phyloP scores from a whole-genome alignment of 2,329 filamentous ascomycete genomes.

The Peltaster fructicola region DNA sequence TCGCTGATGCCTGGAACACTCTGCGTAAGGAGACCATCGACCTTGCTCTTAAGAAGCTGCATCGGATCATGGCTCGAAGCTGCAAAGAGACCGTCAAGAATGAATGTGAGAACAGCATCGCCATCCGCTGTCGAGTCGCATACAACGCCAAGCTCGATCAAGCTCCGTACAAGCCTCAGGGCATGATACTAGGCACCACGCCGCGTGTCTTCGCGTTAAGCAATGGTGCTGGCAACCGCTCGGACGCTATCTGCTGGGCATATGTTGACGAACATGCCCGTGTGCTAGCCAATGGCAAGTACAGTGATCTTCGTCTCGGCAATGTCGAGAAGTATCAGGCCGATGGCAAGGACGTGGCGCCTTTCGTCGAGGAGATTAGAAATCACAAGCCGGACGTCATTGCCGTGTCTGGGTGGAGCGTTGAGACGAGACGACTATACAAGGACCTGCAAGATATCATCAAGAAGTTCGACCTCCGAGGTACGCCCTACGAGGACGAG shows the following conservation, averaged over 20 bases:
- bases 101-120: conserved; percentile 81
- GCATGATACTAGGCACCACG: conserved; percentile 72
- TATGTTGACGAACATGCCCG: conserved; percentile 88
- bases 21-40: conserved; percentile 75
- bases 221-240: conserved; percentile 63
- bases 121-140: conserved; percentile 73
- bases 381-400: conserved; percentile 77
- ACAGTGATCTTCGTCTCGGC: conserved; percentile 54
- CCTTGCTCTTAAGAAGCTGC: conserved; percentile 61
- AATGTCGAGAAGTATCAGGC: conserved; percentile 49
- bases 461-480: conserved; percentile 56
- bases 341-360: conserved; percentile 45
- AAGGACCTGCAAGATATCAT: conserved; percentile 67
- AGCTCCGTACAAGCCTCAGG: conserved; percentile 87
- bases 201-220: conserved; percentile 77
- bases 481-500: conserved; percentile 61
- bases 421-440: conserved; percentile 69
- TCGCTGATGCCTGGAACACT: conserved; percentile 87
- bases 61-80: conserved; percentile 69
- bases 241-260: conserved; percentile 73
- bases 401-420: conserved; percentile 72
- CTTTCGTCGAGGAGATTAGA: conserved; percentile 62
- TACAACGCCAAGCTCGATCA: conserved; percentile 85
- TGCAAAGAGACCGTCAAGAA: conserved; percentile 90
- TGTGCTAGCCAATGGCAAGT: conserved; percentile 75